These are phyloP conservation scores for Gyrodon lividus DNA, from an alignment of 768 basidiomycete genomes.

Conservation along the genomic window DNA sequence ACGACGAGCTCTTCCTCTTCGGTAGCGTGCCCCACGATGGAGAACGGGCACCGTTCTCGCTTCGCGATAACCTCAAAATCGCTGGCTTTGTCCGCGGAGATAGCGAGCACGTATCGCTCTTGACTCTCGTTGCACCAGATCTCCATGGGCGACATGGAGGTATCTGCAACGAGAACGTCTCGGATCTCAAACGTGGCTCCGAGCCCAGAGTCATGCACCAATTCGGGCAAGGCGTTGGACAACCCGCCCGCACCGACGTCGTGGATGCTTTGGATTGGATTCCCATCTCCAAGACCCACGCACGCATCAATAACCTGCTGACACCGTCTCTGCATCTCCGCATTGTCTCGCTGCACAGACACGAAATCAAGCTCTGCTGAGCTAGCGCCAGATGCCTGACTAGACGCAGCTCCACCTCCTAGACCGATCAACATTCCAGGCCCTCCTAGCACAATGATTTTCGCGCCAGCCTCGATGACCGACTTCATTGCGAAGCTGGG, in stretches of 20 bases:
- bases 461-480: constrained; percentile 75
- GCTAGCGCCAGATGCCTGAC: constrained; percentile 86
- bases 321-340: constrained; percentile 96
- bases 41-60: constrained; percentile 92
- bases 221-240: constrained; percentile 94
- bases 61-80: constrained; percentile 75
- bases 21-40: constrained; percentile 87
- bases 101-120: constrained; percentile 94
- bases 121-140: constrained; percentile 99
- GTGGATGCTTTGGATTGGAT: constrained; percentile 93
- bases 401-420: constrained; percentile 95
- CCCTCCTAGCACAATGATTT: constrained; percentile 90
- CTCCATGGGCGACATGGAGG: constrained; percentile 97
- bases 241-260: constrained; percentile 98
- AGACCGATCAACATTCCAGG: constrained; percentile 96
- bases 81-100: constrained; percentile 59
- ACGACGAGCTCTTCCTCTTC: constrained; percentile 80
- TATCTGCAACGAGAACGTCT: constrained; percentile 88
- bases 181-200: constrained; percentile 93
- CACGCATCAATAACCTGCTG: constrained; percentile 98
- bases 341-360: constrained; percentile 95
- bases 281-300: constrained; percentile 53
- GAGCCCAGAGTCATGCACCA: constrained; percentile 93
- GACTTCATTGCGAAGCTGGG: constrained; percentile 79
- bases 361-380: constrained; percentile 96